Base-by-base conservation (phyloP, 768 basidiomycete genomes). In the Mycena sanguinolenta region DNA sequence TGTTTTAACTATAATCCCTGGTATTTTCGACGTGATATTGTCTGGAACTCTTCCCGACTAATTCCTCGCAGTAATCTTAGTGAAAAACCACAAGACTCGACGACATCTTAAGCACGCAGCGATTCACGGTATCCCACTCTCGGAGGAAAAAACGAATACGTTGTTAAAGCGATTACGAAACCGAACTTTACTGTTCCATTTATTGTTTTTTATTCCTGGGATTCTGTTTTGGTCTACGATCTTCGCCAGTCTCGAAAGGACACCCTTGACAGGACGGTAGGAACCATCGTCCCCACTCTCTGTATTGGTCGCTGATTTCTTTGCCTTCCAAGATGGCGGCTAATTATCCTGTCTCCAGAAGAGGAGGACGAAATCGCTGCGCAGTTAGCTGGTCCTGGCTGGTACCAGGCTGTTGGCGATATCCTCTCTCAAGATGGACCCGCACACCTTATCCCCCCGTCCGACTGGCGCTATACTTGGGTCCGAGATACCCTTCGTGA, bases 391-490 rank as follows among this genome's bases (percentile, higher is more conserved):
- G 96, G 95, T 19, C 82, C 88, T 25, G 95, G 95, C 54, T 98
- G 96, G 96, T 95, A 93, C 79, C 84, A 86, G 70, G 92, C 95
- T 42, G 92, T 98, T 23, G 86, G 88, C 42, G 90, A 93, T 44
- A 94, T 97, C 53, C 86, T 98, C 16, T 84, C 91, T 9, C 77
- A 87, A 68, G 87, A 92, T 69, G 90, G 89, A 7, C 80, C 89
- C 58, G 88, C 89, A 5, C 83, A 83, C 50, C 84, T 94, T 42
- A 85, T 99, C 61, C 88, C 93, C 38, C 79, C 86, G 1, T 86
- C 84, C 28, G 97, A 99, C 81, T 99, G 97, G 97, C 89, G 97
- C 67, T 93, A 94, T 77, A 76, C 82, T 23, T 98, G 97, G 97
- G 95, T 97, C 14, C 86, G 88, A 63, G 86, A 90, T 23, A 95